These are phyloP conservation scores for Lepiota subincarnata DNA, from an alignment of 768 basidiomycete genomes.

Conservation along the genomic window DNA sequence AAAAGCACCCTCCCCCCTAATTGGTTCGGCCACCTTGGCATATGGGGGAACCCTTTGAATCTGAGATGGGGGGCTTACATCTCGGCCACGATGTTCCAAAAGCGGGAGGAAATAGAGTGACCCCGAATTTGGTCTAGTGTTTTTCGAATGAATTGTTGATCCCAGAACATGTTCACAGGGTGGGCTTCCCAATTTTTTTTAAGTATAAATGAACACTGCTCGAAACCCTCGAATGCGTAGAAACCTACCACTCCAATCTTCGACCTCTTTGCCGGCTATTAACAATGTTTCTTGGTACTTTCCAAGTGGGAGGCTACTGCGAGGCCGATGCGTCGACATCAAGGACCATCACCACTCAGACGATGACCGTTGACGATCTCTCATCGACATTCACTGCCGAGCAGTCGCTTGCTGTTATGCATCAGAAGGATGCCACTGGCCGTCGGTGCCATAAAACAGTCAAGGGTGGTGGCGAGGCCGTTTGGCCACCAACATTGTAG, in stretches of 20 bases:
- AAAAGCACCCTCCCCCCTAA: too few relatives aligned
- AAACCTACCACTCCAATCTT: neutral
- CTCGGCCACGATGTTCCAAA: too few relatives aligned
- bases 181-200: neutral
- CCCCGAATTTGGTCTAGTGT: too few relatives aligned
- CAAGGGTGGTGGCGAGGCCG: constrained; percentile 63
- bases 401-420: constrained; percentile 26
- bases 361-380: constrained; percentile 37
- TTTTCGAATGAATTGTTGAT: neutral
- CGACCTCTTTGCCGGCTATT: neutral
- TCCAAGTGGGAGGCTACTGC: constrained; percentile 8
- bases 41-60: too few relatives aligned
- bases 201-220: neutral
- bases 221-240: neutral
- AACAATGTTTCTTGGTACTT: constrained; percentile 1
- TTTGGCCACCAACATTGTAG: constrained; percentile 69
- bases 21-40: too few relatives aligned
- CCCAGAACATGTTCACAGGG: constrained; percentile 1
- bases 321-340: constrained; percentile 8
- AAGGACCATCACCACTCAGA: constrained; percentile 20
- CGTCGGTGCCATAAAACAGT: constrained; percentile 73
- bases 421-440: constrained; percentile 56
- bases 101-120: too few relatives aligned
- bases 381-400: constrained; percentile 32
- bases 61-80: too few relatives aligned